Evolutionary conservation across 2,329 filamentous ascomycete species (phyloP).

Genomic region (Fusarium dimerum): DNA sequence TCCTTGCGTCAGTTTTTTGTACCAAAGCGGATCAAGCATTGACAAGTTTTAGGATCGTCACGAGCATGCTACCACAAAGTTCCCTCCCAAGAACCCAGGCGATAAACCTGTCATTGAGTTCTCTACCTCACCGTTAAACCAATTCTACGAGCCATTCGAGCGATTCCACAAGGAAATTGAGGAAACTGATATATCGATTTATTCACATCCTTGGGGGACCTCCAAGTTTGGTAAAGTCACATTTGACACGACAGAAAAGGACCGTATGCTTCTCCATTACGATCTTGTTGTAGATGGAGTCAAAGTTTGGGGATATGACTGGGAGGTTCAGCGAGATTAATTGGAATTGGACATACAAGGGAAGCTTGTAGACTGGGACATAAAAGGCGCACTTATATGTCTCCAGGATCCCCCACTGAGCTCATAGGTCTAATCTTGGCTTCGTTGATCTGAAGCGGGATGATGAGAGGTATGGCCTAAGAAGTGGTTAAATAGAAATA

Average conservation of each 20-base stretch:
- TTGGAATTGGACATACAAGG: background rate
- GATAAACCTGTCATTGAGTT: constrained; percentile 1
- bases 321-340: background rate
- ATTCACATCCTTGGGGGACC: background rate
- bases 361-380: too few species aligned
- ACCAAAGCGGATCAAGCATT: background rate
- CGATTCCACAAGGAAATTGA: constrained; percentile 1
- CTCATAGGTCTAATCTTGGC: too few species aligned
- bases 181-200: background rate
- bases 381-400: too few species aligned
- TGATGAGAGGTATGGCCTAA: too few species aligned
- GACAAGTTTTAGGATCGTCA: background rate
- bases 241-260: background rate
- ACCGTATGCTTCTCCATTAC: background rate
- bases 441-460: too few species aligned
- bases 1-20: background rate
- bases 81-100: background rate
- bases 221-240: background rate
- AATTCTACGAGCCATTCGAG: constrained; percentile 4
- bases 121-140: constrained; percentile 2
- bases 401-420: too few species aligned
- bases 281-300: background rate
- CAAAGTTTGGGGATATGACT: background rate
- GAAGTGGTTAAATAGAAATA: too few species aligned
- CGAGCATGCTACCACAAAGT: background rate